Base-by-base conservation (phyloP, 495 filamentous ascomycete genomes). In the Xylaria castorea region DNA sequence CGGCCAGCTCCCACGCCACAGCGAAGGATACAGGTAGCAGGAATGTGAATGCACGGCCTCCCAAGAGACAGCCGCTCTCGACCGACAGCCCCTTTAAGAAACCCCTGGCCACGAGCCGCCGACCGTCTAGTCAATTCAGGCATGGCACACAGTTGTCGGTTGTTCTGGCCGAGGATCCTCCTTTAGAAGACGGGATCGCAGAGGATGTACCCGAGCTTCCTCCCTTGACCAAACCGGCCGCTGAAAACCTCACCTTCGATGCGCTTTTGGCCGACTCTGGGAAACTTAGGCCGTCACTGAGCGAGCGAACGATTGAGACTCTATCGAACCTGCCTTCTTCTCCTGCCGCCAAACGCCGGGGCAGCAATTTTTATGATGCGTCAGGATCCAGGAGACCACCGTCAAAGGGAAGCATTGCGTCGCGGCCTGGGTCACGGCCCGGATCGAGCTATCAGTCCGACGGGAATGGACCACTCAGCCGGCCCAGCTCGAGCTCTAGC, bases 251-350 rank as follows among this genome's bases (percentile, higher is more conserved):
- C 46, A 76, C 78, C 27, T 76, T 77, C 50, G 78, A 80, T 58
- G 38, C 71, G 0, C 66, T 77, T 27, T n/a, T 65, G 25, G 55
- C 72, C 27, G 65, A 71, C 34, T 66, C 76, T 18, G 65, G 55
- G 51, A 83, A 77, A 50, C 79, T 76, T 25, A 77, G 73, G 16
- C 82, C 78, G 4, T 84, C 85, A 0, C 81, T 86, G 11, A 71
- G 81, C 8, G 85, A 87, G 63, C 80, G 85, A 68, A 87, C 85
- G 11, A 82, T 87, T 12, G 83, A 87, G 73, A 86, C 85, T 0
- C 73, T 87, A 20, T 75, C 83, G 14, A 82, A 84, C 32, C 34
- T 87, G 22, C 84, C 85, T 9, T 85, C 83, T 0, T 87, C 85
- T 18, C 85, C 85, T 4, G 83, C 83, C 4, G 72, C 83, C 3